Evolutionary conservation across 179 eudicot genomes (phyloP), one percentile per base, ranked within the genome.

Genomic region (Sideroxylon spinosum): DNA sequence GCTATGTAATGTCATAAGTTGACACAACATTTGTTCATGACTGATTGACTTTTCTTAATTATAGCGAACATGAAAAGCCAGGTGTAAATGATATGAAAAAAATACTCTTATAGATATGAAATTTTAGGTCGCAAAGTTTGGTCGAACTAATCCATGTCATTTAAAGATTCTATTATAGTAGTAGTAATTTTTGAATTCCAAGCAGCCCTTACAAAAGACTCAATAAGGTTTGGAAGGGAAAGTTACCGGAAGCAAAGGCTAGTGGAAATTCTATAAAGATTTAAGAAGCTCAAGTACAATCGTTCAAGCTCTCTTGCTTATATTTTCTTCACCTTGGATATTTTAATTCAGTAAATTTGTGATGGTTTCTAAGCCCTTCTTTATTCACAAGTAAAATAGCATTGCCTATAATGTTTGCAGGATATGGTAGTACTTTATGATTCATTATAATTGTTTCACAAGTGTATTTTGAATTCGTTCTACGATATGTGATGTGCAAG

Each of bases 401-500:
- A 55, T 68, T 57, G 22, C 73, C 61, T 7, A 52, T 37, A 44
- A 44, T 79, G 60, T 73, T 78, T 88, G 78, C 90, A 95, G 99
- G 97, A 95, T 81, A 89, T 95, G 99, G 97, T 92, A 70, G 86
- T 95, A 26, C 88, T 95, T 95, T 95, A 93, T 87, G 99, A 95
- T 90, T 95, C 99, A 23, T 81, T 95, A 83, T 98, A 95, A 85
- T 92, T 95, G 82, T 98, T 98, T 85, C 99, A 95, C 60, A 95
- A 95, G 83, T 93, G 98, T 86, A 95, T 95, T 86, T 89, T 95
- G 76, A 95, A 95, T 88, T 95, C 98, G 70, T 93, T 95, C 78
- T 95, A 95, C 71, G 99, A 85, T 95, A 95, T 79, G 98, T 95
- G 83, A 95, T 95, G 99, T 97, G 98, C 81, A 95, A 95, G 99